Conservation (phyloP, 345 rosid genomes). For the Cochlearia excelsa region DNA sequence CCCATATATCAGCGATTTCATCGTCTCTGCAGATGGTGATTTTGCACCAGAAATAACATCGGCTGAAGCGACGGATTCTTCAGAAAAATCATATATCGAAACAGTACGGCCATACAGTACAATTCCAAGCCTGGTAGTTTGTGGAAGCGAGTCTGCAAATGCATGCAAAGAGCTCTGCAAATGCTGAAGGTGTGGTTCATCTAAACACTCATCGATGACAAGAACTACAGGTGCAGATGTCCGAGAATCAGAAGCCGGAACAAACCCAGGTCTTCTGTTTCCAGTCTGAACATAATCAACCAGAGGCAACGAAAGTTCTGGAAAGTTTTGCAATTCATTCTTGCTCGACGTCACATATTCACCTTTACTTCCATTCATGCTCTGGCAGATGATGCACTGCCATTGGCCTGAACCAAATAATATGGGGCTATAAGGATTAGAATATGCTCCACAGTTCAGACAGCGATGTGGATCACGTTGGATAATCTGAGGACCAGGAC, state of each 20-base stretch:
- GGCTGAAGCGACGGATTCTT: conserved; percentile 88
- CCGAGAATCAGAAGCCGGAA: conserved; percentile 87
- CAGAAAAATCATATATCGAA: conserved; percentile 90
- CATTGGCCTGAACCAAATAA: conserved; percentile 93
- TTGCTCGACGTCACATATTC: conserved; percentile 77
- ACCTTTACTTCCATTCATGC: conserved; percentile 76
- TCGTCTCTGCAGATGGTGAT: conserved; percentile 67
- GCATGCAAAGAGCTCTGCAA: conserved; percentile 98
- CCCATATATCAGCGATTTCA: conserved; percentile 86
- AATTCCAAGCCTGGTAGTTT: conserved; percentile 79
- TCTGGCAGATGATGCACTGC: conserved; percentile 84
- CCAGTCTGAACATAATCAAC: conserved; percentile 90
- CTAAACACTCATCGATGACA: conserved; percentile 94
- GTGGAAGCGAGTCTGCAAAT: conserved; percentile 78
- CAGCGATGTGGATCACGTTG: conserved; percentile 92
- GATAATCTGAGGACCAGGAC: conserved; percentile 69
- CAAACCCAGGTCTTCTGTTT: conserved; percentile 75
- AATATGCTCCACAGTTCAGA: conserved; percentile 84
- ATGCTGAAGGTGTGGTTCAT: conserved; percentile 93
- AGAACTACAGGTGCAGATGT: conserved; percentile 81
- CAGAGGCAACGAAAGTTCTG: conserved; percentile 69
- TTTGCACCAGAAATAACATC: conserved; percentile 93
- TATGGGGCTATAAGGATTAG: conserved; percentile 76
- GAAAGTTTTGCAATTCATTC: conserved; percentile 67
- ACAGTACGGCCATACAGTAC: conserved; percentile 77